phyloP scores from a whole-genome alignment of 768 basidiomycete species.

The Candolleomyces eurysporus region DNA sequence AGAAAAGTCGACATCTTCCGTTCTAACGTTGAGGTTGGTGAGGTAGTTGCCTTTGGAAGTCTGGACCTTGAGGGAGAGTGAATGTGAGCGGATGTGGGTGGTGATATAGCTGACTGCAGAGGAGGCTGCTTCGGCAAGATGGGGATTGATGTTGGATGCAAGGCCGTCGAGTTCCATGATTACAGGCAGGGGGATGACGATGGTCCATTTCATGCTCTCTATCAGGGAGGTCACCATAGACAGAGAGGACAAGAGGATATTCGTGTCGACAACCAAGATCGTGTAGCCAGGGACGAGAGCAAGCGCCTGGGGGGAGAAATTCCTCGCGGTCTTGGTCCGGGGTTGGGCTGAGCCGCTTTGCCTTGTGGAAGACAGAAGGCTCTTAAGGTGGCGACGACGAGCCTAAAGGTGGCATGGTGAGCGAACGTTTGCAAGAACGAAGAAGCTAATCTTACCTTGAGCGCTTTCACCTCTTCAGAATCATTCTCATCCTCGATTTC shows the following conservation, averaged over 20 bases:
- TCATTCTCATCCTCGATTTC: constrained; percentile 64
- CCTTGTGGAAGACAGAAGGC: constrained; percentile 53
- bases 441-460: constrained; percentile 57
- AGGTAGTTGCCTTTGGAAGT: constrained; percentile 96
- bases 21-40: constrained; percentile 73
- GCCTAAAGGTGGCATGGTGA: constrained; percentile 42
- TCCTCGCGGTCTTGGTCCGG: constrained; percentile 25
- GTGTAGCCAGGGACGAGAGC: constrained; percentile 82
- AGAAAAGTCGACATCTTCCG: constrained; percentile 78
- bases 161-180: constrained; percentile 98
- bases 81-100: constrained; percentile 69
- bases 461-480: constrained; percentile 68
- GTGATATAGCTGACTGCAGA: constrained; percentile 75
- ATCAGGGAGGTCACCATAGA: constrained; percentile 70
- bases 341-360: constrained; percentile 22
- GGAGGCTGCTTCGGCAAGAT: constrained; percentile 73
- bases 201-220: constrained; percentile 80
- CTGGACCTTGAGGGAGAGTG: constrained; percentile 84
- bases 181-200: constrained; percentile 90
- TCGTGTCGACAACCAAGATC: constrained; percentile 90
- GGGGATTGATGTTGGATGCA: constrained; percentile 46
- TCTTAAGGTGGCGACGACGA: constrained; percentile 70
- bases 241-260: constrained; percentile 86
- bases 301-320: constrained; percentile 39
- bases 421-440: constrained; percentile 11